Percentiles rank a stretch among this genome's conserved stretches.
Evolutionary conservation across 2,329 filamentous ascomycete genomes (phyloP).

Genomic region (Cercospora zeae-maydis): DNA sequence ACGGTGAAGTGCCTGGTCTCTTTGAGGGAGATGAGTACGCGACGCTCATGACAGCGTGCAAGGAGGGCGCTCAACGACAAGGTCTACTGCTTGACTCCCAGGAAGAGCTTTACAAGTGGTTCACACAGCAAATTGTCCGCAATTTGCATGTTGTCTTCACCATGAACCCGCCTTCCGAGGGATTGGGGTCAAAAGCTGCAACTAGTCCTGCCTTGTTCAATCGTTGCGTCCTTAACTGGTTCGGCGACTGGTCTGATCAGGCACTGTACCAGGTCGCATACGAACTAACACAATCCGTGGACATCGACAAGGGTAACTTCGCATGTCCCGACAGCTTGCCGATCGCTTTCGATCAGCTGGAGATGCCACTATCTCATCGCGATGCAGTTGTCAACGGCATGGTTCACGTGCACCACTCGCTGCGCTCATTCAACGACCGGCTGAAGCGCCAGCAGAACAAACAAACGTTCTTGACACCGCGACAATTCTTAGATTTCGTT

Average conservation of each 20-base stretch:
- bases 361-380: constrained; percentile 80
- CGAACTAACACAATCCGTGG: constrained; percentile 92
- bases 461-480: constrained; percentile 87
- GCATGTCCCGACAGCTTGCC: constrained; percentile 85
- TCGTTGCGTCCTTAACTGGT: constrained; percentile 99
- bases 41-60: constrained; percentile 98
- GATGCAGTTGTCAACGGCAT: constrained; percentile 95
- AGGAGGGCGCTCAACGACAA: constrained; percentile 94
- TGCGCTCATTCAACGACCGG: constrained; percentile 84
- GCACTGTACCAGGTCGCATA: constrained; percentile 96
- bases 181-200: constrained; percentile 89
- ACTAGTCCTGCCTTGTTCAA: constrained; percentile 99
- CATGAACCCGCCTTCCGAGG: constrained; percentile 98
- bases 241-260: constrained; percentile 99
- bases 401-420: constrained; percentile 97
- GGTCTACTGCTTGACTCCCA: constrained; percentile 93
- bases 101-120: constrained; percentile 99
- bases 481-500: constrained; percentile 97
- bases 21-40: constrained; percentile 99
- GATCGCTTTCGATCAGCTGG: constrained; percentile 82
- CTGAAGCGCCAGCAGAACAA: constrained; percentile 89
- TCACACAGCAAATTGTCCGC: constrained; percentile 98
- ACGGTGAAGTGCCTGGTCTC: constrained; percentile 96
- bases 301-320: constrained; percentile 85
- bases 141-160: constrained; percentile 99